A percentile compares a stretch with the other conserved stretches of the same genome.
These are phyloP conservation scores for Gaeumannomyces sp. DNA, from an alignment of 2,329 filamentous ascomycete genomes.

Conservation along the genomic window DNA sequence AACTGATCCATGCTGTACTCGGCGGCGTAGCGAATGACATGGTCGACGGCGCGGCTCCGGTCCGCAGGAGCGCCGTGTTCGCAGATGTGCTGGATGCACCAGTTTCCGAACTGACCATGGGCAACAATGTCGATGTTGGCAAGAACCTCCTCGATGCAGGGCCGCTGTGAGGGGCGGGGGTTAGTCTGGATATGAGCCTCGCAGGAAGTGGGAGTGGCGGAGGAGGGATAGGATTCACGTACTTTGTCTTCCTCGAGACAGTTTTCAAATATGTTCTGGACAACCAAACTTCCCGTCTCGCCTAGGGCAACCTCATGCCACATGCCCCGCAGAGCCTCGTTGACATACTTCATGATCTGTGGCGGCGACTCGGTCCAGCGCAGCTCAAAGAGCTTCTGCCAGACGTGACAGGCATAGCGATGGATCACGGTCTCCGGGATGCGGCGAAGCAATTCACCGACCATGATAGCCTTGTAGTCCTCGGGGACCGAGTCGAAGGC, in stretches of 20 bases:
- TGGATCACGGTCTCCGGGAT: constrained; percentile 98
- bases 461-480: constrained; percentile 97
- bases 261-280: constrained; percentile 99
- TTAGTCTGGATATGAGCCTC: constrained; percentile 3
- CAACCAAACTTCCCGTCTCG: constrained; percentile 94
- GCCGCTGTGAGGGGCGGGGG: constrained; percentile 52
- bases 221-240: constrained; percentile 23
- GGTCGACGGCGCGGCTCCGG: constrained; percentile 87
- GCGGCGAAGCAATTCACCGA: constrained; percentile 89
- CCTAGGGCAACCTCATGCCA: constrained; percentile 98
- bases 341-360: constrained; percentile 98
- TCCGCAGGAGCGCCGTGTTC: constrained; percentile 90
- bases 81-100: constrained; percentile 99
- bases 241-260: constrained; percentile 98
- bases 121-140: constrained; percentile 93
- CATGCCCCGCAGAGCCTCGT: constrained; percentile 90
- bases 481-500: constrained; percentile 97
- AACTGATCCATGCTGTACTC: constrained; percentile 99
- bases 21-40: constrained; percentile 86
- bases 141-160: constrained; percentile 94
- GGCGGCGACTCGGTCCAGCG: constrained; percentile 92
- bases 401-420: constrained; percentile 97
- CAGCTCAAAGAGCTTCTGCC: constrained; percentile 98
- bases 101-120: constrained; percentile 97
- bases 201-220: not conserved